Conservation (phyloP, 2,329 filamentous ascomycete genomes). For the Lecanicillium sp. region DNA sequence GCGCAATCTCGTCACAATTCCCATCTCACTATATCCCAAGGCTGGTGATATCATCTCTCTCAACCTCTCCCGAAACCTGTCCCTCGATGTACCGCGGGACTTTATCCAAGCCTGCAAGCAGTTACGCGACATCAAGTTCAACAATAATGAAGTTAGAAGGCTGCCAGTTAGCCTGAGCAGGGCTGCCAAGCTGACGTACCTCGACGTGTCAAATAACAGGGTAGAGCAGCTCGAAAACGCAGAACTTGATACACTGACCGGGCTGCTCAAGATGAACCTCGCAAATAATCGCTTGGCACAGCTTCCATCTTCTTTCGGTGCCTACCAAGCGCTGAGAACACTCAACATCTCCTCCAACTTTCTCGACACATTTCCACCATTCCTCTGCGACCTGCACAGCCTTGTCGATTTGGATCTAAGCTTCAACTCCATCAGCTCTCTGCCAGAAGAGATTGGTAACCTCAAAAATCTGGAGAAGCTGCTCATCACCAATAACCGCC, state of each 20-base stretch:
- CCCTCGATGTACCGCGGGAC: conserved; percentile 86
- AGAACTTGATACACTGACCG: conserved; percentile 65
- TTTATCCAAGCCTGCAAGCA: conserved; percentile 92
- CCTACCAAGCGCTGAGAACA: conserved; percentile 70
- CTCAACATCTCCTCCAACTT: conserved; percentile 93
- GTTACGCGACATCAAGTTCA: conserved; percentile 89
- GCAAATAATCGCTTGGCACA: conserved; percentile 83
- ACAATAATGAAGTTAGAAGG: conserved; percentile 84
- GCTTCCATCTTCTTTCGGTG: conserved; percentile 73
- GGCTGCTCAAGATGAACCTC: conserved; percentile 80
- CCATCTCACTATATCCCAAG: conserved; percentile 87
- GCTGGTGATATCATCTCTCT: conserved; percentile 88
- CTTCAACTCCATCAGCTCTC: conserved; percentile 78
- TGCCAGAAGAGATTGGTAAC: conserved; percentile 72
- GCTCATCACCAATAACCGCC: conserved; percentile 90
- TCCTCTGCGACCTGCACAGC: conserved; percentile 72
- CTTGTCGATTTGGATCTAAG: conserved; percentile 92
- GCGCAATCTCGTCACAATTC: conserved; percentile 87
- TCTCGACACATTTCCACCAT: conserved; percentile 73
- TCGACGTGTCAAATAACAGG: conserved; percentile 93
- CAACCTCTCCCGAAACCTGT: conserved; percentile 87
- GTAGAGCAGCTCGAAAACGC: conserved; percentile 81
- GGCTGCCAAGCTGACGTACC: conserved; percentile 72
- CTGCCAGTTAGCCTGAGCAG: conserved; percentile 77
- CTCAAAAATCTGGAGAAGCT: conserved; percentile 77